A percentile compares a stretch with the other conserved stretches of the same genome.
Evolutionary conservation across 2,329 filamentous ascomycete species (phyloP).

Genomic region (Penicillium sp.): DNA sequence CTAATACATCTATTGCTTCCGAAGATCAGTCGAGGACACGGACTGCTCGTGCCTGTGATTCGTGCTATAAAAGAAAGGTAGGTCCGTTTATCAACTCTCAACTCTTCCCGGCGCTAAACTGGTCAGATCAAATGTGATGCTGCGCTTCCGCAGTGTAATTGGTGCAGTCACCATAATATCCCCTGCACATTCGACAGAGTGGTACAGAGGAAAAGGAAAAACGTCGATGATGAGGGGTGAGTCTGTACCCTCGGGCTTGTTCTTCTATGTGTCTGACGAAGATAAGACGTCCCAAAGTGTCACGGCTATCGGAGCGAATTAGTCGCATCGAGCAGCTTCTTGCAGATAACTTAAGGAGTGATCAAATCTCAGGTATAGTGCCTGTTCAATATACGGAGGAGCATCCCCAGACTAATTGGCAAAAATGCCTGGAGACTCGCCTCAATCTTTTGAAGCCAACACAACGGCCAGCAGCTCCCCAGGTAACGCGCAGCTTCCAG

Average conservation of each 20-base stretch:
- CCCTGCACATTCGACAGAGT: constrained; percentile 41
- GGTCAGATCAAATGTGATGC: constrained; percentile 46
- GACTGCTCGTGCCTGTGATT: constrained; percentile 40
- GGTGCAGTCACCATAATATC: constrained; percentile 44
- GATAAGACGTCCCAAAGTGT: constrained; percentile 21
- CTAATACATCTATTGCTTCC: constrained; percentile 12
- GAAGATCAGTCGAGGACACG: constrained; percentile 21
- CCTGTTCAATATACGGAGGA: background rate
- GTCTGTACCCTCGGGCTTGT: background rate
- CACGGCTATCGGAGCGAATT: constrained; percentile 33
- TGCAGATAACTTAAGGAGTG: constrained; percentile 23
- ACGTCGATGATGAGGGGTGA: constrained; percentile 19
- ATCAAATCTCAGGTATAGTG: constrained; percentile 18
- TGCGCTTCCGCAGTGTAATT: constrained; percentile 40
- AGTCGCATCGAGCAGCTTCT: constrained; percentile 36
- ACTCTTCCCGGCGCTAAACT: background rate
- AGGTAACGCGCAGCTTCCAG: constrained; percentile 11
- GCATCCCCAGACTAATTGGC: background rate
- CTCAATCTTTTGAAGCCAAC: constrained; percentile 1
- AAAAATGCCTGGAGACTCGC: constrained; percentile 5
- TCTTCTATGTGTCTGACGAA: background rate
- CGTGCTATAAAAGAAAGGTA: constrained; percentile 46
- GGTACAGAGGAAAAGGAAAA: constrained; percentile 25
- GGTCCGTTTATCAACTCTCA: background rate
- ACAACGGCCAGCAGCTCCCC: constrained; percentile 17